Base-by-base conservation (phyloP, 257 asterid species). In the Scutellaria galericulata region DNA sequence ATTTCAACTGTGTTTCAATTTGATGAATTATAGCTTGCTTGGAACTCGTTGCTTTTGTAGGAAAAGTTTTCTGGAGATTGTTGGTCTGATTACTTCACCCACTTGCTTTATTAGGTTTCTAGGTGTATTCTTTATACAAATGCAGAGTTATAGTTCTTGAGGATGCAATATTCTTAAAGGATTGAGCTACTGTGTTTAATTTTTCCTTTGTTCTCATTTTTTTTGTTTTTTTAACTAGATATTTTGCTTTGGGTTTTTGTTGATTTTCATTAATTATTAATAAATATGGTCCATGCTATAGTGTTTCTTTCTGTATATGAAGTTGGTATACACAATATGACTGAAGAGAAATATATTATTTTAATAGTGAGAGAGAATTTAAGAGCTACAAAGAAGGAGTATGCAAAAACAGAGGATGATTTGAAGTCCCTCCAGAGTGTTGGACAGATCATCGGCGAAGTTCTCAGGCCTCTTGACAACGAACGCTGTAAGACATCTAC, bases 371-470 rank as follows among this genome's bases (percentile, higher is more conserved):
- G 88, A 83, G 98, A 94, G 64, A 88, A 70, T 71, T 77, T 94
- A 77, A 88, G 91, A 69, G 73, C 91, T 46, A 66, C 89, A 63
- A 94, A 94, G 82, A 93, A 89, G 85, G 98, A 94, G 47, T 94
- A 86, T 75, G 86, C 92, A 15, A 94, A 91, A 75, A 94, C 98
- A 39, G 98, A 93, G 82, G 97, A 94, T 78, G 98, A 94, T 82
- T 77, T 94, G 82, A 94, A 94, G 90, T 86, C 98, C 42, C 94
- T 94, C 70, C 98, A 94, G 82, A 94, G 97, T 72, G 98, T 94
- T 75, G 98, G 98, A n/a, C 98, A 94, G 85, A 94, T 94, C 82
- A 89, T 94, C 9, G 98, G 98, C 11, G 98, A 94, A 82, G 98
- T 94, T 72, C 96, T 94, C 58, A 85, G 98, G 79, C 97, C 98